Base-by-base conservation (phyloP, 148 eudicot genomes). In the Nepenthes mirabilis region DNA sequence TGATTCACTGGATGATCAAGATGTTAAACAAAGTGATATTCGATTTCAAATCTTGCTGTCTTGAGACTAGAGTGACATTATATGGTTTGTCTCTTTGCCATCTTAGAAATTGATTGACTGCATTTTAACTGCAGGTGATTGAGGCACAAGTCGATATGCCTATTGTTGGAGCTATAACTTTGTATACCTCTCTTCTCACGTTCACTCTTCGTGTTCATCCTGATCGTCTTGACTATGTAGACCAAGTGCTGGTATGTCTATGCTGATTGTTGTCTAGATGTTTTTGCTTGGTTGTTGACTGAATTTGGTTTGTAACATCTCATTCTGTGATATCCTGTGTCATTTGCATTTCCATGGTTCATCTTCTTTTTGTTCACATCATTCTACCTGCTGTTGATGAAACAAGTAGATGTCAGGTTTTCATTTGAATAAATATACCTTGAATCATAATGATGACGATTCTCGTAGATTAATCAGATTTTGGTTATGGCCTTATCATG, bases 101-200 rank as follows among this genome's bases (percentile, higher is more conserved):
- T 40, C 8, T 40, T 40, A 23, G 33, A 36, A 43, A 13, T 55
- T 76, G 59, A 58, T 34, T n/a, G 1, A 1, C 6, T 51, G 47
- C 11, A 58, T 47, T 32, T 5, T 53, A 14, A 57, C 68, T 61
- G 66, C 97, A 94, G 97, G 95, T 94, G 57, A 94, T 89, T 56
- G 99, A 89, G 70, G 88, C 97, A 59, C 97, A 94, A 63, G 75
- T 70, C 74, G 97, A 94, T 74, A 94, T 94, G 97, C 95, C 97
- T 56, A 64, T 79, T 65, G 95, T 78, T 70, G 97, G 97, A 72
- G 99, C 87, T 68, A 81, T 94, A 61, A 69, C 89, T 65, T 75
- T 94, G 62, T 89, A 84, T 70, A 88, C 87, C 57, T 94, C 97
- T 56, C 97, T 94, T 61, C 91, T 94, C 59, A 88, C 96, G 55